Base-by-base conservation (phyloP, 2,329 filamentous ascomycete genomes). In the Colletotrichum eleusines region DNA sequence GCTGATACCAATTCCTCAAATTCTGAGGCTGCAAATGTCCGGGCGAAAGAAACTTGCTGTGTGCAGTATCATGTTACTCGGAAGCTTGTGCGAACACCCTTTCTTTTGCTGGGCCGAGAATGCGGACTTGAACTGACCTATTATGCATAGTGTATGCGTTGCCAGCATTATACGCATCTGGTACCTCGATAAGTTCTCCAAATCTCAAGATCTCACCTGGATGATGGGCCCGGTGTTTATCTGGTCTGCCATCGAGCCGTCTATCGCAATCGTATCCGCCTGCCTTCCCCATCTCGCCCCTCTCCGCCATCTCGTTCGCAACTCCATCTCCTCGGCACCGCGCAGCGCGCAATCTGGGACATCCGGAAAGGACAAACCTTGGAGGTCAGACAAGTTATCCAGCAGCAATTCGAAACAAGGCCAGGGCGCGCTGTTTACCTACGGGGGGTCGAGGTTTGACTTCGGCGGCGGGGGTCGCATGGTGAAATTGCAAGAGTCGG, bases 221-320 rank as follows among this genome's bases (percentile, higher is more conserved):
- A 51, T 66, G 12, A 73, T 73, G 72, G 71, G 71, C 5, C 66
- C 66, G 23, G 66, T 73, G 26, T 73, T 79, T 26, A 79, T 79
- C 74, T 83, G 80, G 79, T 82, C 81, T 14, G 77, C 81, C 51
- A 77, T 82, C 71, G 81, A 83, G 69, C 79, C 81, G 72, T 80
- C 80, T 60, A 76, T 79, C 50, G 81, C 80, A 63, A 78, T 83
- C 73, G 75, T 81, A 12, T 82, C 81, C 67, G 77, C 80, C 44
- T 81, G 80, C 70, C 77, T 83, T 20, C 81, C 81, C 0, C 81
- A 80, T 33, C 73, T 82, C 3, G 76, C 80, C 1, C 79, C 79
- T 20, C 61, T 79, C 5, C 57, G 69, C 8, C 53, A 48, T 2
- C 44, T 68, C 51, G 59, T 71, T 12, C 44, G 44, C 0, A 18